Conservation (phyloP, 805 yeast genomes). For the Torulaspora franciscae region DNA sequence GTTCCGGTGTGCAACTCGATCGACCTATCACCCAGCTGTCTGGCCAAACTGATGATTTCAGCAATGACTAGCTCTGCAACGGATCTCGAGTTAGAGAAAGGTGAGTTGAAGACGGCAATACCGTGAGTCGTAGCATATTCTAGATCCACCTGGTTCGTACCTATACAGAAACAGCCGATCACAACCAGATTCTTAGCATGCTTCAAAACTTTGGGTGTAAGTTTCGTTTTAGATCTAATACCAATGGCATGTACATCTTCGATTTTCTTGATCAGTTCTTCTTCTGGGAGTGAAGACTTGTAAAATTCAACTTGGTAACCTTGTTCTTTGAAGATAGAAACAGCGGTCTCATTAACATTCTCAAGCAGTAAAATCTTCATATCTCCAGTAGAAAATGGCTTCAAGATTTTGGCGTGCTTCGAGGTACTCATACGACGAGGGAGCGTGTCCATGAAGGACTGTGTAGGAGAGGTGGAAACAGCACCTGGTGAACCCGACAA, state of each 20-base stretch:
- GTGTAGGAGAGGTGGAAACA: slow-evolving; percentile 78
- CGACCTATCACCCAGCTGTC: slow-evolving; percentile 96
- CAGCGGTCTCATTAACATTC: slow-evolving; percentile 90
- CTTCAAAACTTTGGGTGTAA: slow-evolving; percentile 70
- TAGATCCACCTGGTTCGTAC: slow-evolving; percentile 95
- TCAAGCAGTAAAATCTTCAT: slow-evolving; percentile 86
- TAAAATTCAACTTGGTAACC: slow-evolving; percentile 97
- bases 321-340: slow-evolving; percentile 75
- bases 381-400: slow-evolving; percentile 94
- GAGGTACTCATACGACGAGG: slow-evolving; percentile 45
- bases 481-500: slow-evolving; percentile 59
- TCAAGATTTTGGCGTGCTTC: slow-evolving; percentile 62
- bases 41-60: slow-evolving; percentile 87
- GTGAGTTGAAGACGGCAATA: slow-evolving; percentile 96
- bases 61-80: slow-evolving; percentile 97
- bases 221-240: slow-evolving; percentile 92
- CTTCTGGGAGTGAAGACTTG: slow-evolving; percentile 86
- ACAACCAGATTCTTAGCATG: slow-evolving; percentile 87
- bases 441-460: slow-evolving; percentile 52
- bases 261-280: slow-evolving; percentile 89
- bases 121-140: slow-evolving; percentile 89
- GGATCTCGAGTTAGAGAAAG: slow-evolving; percentile 96
- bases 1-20: slow-evolving; percentile 93
- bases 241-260: slow-evolving; percentile 94
- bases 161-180: slow-evolving; percentile 98